A percentile compares a stretch with the other conserved stretches of the same genome.
Conservation (phyloP, 305 asterid species). For the Caryopteris hybrid region DNA sequence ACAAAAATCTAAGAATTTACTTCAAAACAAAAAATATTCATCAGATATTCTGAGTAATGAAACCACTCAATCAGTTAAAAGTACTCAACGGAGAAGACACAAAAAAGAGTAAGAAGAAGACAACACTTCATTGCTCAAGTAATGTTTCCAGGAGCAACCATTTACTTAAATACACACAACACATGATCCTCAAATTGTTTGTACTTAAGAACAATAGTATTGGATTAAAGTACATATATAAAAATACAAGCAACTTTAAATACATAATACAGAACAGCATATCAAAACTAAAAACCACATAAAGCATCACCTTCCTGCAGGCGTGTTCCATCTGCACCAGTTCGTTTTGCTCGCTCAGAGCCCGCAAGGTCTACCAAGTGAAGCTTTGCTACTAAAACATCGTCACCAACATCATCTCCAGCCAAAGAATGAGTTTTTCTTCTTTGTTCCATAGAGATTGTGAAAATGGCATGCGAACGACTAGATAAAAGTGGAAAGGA, state of each 20-base stretch:
- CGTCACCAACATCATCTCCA: slow-evolving; percentile 70
- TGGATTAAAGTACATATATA: not conserved
- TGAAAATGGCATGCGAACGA: slow-evolving; percentile 98
- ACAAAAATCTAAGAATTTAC: not conserved
- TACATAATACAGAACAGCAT: not conserved
- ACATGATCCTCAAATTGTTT: not conserved
- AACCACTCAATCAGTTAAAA: not conserved
- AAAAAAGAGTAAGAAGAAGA: not conserved
- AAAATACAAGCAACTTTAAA: not conserved
- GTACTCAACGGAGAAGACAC: not conserved
- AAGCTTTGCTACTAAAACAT: slow-evolving; percentile 81
- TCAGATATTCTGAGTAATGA: not conserved
- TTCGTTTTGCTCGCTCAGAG: slow-evolving; percentile 95
- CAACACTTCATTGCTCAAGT: slow-evolving; percentile 1
- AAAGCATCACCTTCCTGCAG: slow-evolving; percentile 76
- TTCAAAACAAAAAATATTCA: not conserved
- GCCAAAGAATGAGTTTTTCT: slow-evolving; percentile 36
- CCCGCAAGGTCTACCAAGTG: slow-evolving; percentile 98
- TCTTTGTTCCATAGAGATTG: slow-evolving; percentile 88
- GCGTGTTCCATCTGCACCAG: slow-evolving; percentile 93
- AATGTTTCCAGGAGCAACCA: not conserved
- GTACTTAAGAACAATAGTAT: not conserved
- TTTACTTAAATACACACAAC: not conserved
- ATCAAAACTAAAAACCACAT: not conserved
- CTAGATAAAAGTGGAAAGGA: slow-evolving; percentile 28